phyloP scores from a whole-genome alignment of 306 rosid species.

The Canavalia gladiata region DNA sequence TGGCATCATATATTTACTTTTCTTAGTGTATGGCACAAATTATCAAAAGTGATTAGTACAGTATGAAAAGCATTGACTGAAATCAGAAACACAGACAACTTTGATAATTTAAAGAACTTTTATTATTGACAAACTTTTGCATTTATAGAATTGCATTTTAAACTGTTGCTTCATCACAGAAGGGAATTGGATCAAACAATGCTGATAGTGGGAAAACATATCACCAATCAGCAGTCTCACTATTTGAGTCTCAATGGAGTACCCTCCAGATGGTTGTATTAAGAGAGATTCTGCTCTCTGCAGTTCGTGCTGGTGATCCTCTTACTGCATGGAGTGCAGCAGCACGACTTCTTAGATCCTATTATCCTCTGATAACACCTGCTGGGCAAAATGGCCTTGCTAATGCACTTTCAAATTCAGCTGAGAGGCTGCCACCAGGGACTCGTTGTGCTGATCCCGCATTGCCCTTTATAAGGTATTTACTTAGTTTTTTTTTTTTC shows the following conservation, averaged over 20 bases:
- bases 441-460: constrained; percentile 96
- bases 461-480: constrained; percentile 91
- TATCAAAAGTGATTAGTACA: not conserved
- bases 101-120: constrained; percentile 23
- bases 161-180: constrained; percentile 58
- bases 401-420: constrained; percentile 88
- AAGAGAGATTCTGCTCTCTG: constrained; percentile 94
- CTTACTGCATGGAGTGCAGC: constrained; percentile 99
- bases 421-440: constrained; percentile 90
- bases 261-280: constrained; percentile 95
- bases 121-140: constrained; percentile 5
- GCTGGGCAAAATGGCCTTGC: constrained; percentile 95
- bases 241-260: constrained; percentile 98
- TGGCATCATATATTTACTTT: not conserved
- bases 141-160: constrained; percentile 39
- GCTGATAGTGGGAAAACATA: constrained; percentile 75
- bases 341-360: constrained; percentile 89
- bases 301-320: constrained; percentile 98
- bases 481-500: constrained; percentile 33
- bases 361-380: constrained; percentile 95
- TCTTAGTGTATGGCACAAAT: not conserved
- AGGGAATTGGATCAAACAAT: constrained; percentile 70
- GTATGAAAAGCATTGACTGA: constrained; percentile 20
- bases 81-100: constrained; percentile 26
- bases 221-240: constrained; percentile 86